Base-by-base conservation (phyloP, 306 rosid species). In the Dalbergia oliveri region DNA sequence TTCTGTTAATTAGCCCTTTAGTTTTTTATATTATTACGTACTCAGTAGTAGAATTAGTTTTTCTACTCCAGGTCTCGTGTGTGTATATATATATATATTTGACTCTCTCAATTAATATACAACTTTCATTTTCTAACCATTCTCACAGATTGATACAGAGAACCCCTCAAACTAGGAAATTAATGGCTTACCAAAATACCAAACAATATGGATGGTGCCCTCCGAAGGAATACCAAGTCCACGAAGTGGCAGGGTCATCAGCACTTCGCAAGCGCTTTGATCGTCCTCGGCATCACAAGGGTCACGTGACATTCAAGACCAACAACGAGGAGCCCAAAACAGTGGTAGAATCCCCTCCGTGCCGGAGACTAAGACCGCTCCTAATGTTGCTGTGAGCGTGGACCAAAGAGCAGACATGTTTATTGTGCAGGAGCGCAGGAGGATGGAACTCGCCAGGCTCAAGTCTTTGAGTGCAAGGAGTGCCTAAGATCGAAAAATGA, bases 401-500 rank as follows among this genome's bases (percentile, higher is more conserved):
- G 85, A 94, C 44, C 70, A 66, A 31, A 87, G 79, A 88, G 97
- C 94, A 14, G 93, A 69, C 0, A 83, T 78, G 18, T 92, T 92
- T 66, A 89, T 92, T 31, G 79, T 69, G 66, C 14, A 19, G 3
- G 87, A 88, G 80, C 89, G 86, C 16, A 78, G 49, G 62, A 87
- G 83, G 79, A 84, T 91, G 45, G 79, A 73, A 35, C 6, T 76
- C 21, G 56, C 67, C 54, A 84, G 86, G 83, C 67, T 75, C 82
- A 78, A 26, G 56, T 74, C 88, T 50, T 6, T 81, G 77, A 47
- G 14, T 9, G 53, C 15, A 47, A 47, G 12, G 53, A 14, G 14
- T 47, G 11, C 3, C 12, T 8, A 47, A 9, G 53, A 14, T 47
- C 4, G 12, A 3, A n/a, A 47, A 45, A 45, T 0, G 11, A 45